Base-by-base conservation (phyloP, 192 early-diverging fungal species). In the Rhizophagus sp. region DNA sequence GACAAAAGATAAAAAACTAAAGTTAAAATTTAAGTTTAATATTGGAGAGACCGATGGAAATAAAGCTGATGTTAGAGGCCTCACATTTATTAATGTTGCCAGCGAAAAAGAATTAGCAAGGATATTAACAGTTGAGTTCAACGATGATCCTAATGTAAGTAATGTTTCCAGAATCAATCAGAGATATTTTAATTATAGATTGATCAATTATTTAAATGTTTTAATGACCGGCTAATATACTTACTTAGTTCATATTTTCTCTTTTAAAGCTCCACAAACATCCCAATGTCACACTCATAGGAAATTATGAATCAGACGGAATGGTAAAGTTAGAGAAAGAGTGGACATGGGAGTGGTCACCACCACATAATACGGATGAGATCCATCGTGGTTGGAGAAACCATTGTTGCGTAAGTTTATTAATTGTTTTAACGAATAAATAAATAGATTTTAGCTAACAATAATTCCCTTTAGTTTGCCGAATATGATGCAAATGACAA, bases 111-210 rank as follows among this genome's bases (percentile, higher is more conserved):
- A 79, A 34, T 70, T 79, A 22, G 49, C 50, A 57, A 79, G 78
- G 25, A 79, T 79, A 70, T 33, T 79, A 36, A 79, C 78, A 10
- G 78, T 79, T 22, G 78, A 79, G 52, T 79, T 79, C 52, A 79
- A 79, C 15, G 78, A 69, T 66, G 78, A 79, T 70, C 78, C 78
- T 24, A 79, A 79, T 70, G 78, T 79, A 79, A 70, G 62, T 70
- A 19, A 41, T 4, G n/a, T 39, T 39, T 39, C 4, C 24, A 50
- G 4, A 22, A 13, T 30, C 27, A 39, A 34, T n/a, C 2, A 4
- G n/a, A 22, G 36, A 19, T 49, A 47, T n/a, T 25, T 44, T 17
- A 12, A 27, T 47, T 12, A n/a, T 41, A 71, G 17, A 1, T 17
- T 50, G 2, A 50, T 50, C 3, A 15, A 50, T 50, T 15, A 15